Evolutionary conservation across 2,329 filamentous ascomycete genomes (phyloP).

Genomic region (Fusarium subglutinans): DNA sequence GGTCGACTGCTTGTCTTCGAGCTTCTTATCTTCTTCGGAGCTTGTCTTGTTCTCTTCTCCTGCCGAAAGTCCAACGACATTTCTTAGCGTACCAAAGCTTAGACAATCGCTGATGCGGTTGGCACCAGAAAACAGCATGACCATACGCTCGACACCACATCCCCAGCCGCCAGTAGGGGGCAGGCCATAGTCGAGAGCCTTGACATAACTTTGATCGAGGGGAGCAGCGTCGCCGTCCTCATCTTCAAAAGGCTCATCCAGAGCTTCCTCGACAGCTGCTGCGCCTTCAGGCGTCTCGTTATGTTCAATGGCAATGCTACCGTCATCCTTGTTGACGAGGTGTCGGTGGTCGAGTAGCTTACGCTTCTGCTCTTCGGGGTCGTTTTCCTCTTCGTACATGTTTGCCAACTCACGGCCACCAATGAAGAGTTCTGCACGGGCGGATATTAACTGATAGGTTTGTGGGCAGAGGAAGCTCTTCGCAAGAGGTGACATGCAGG

Average conservation of each 20-base stretch:
- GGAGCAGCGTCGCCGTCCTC: slow-evolving; percentile 57
- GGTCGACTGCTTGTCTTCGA: slow-evolving; percentile 37
- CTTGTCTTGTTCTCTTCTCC: slow-evolving; percentile 40
- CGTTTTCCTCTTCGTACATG: slow-evolving; percentile 98
- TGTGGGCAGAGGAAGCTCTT: slow-evolving; percentile 81
- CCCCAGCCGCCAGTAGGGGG: slow-evolving; percentile 99
- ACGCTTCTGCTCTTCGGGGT: slow-evolving; percentile 82
- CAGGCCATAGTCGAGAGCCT: slow-evolving; percentile 85
- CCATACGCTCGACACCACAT: slow-evolving; percentile 87
- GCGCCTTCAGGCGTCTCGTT: slow-evolving; percentile 12
- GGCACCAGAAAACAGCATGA: slow-evolving; percentile 87
- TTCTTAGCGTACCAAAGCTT: slow-evolving; percentile 85
- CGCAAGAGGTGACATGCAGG: slow-evolving; percentile 88
- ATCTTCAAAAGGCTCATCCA: slow-evolving; percentile 42
- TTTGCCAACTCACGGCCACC: slow-evolving; percentile 86
- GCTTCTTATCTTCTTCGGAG: slow-evolving; percentile 1
- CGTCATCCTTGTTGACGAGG: slow-evolving; percentile 49
- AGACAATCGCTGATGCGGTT: slow-evolving; percentile 86
- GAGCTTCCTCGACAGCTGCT: not conserved
- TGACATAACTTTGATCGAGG: slow-evolving; percentile 83
- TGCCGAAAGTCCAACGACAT: slow-evolving; percentile 65
- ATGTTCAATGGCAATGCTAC: slow-evolving; percentile 44
- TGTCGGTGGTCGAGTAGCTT: slow-evolving; percentile 75
- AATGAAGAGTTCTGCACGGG: slow-evolving; percentile 87
- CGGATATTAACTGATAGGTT: slow-evolving; percentile 77